These are phyloP conservation scores for Penicillium digitatum DNA, from an alignment of 2,329 filamentous ascomycete genomes.

Conservation along the genomic window DNA sequence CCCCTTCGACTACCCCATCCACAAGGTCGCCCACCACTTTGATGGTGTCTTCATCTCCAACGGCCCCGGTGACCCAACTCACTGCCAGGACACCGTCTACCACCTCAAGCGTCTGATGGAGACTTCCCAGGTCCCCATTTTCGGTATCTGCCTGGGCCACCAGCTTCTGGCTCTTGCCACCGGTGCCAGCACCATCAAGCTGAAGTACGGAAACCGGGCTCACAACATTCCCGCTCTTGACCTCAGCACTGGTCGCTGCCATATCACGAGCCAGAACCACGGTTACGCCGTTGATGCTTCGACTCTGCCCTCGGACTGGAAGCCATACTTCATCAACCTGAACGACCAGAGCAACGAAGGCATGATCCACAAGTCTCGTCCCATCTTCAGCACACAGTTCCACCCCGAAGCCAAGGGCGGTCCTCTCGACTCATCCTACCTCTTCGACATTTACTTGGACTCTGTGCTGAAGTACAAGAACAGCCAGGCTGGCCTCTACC, in stretches of 20 bases:
- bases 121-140: conserved; percentile 82
- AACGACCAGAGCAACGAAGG: conserved; percentile 96
- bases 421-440: conserved; percentile 88
- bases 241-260: conserved; percentile 91
- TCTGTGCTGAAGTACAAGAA: conserved; percentile 87
- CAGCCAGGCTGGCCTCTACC: conserved; percentile 65
- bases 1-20: conserved; percentile 94
- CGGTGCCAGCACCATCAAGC: conserved; percentile 87
- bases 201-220: conserved; percentile 98
- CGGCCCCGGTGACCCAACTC: conserved; percentile 94
- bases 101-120: conserved; percentile 89
- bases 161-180: conserved; percentile 88
- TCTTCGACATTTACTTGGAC: conserved; percentile 95
- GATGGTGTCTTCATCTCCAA: conserved; percentile 99
- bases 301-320: conserved; percentile 81
- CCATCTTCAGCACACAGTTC: conserved; percentile 98
- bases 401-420: conserved; percentile 98
- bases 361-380: conserved; percentile 91
- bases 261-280: conserved; percentile 98
- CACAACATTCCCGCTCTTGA: conserved; percentile 98
- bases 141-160: conserved; percentile 97
- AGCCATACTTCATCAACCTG: conserved; percentile 97
- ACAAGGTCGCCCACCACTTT: conserved; percentile 97
- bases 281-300: conserved; percentile 88
- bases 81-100: conserved; percentile 92